Percentiles rank a stretch among this genome's conserved stretches.
Conservation (phyloP, 331 rosid genomes). For the Pyrus hybrid region DNA sequence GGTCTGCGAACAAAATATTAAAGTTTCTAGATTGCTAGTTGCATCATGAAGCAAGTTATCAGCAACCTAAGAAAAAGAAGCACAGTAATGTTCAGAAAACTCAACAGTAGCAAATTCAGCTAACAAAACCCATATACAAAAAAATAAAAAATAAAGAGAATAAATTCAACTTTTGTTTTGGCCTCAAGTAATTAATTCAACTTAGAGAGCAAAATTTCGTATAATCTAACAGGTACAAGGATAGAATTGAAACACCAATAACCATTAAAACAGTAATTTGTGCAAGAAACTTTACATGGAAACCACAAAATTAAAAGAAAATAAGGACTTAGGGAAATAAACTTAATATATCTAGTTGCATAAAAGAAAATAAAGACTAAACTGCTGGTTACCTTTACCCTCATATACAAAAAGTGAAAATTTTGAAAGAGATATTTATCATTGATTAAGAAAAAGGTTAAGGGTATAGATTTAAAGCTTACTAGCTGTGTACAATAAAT, state of each 20-base stretch:
- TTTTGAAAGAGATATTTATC: background rate
- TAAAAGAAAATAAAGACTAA: background rate
- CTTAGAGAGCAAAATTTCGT: background rate
- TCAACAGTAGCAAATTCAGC: background rate
- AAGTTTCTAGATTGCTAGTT: slow-evolving; percentile 87
- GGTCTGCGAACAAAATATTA: slow-evolving; percentile 97
- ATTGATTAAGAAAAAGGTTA: background rate
- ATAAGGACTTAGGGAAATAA: no score
- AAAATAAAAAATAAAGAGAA: background rate
- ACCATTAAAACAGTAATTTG: background rate
- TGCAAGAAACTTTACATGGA: background rate
- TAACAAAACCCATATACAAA: background rate
- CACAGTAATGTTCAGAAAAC: slow-evolving; percentile 7
- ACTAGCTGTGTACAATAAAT: background rate
- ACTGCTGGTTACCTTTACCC: background rate
- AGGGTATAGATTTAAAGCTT: background rate
- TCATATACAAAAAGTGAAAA: background rate
- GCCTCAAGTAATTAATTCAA: background rate
- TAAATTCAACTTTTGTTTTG: background rate
- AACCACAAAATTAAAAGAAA: no score
- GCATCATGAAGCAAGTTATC: slow-evolving; percentile 96
- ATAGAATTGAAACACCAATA: background rate
- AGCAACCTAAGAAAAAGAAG: slow-evolving; percentile 58
- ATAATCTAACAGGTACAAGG: background rate
- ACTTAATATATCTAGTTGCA: no score